These are phyloP conservation scores for Fusarium sp. DNA, from an alignment of 2,329 filamentous ascomycete species.

Conservation along the genomic window DNA sequence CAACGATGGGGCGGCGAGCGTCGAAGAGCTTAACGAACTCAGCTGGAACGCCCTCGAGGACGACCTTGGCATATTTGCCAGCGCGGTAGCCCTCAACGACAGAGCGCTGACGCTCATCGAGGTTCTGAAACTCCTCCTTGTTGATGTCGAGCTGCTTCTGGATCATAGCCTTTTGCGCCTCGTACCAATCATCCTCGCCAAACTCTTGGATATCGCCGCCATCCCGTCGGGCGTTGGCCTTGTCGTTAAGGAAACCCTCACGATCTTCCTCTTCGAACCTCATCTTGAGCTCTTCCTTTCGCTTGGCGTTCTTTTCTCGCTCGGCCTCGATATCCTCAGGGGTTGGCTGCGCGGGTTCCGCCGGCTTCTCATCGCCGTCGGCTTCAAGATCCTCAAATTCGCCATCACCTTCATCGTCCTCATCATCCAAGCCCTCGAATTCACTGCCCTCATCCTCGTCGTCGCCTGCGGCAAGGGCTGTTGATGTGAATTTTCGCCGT, in stretches of 20 bases:
- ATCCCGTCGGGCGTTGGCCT: slow-evolving; percentile 78
- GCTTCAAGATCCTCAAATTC: slow-evolving; percentile 70
- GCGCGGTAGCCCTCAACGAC: slow-evolving; percentile 91
- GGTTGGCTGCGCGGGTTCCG: slow-evolving; percentile 50
- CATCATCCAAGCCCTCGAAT: slow-evolving; percentile 67
- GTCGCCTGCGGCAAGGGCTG: slow-evolving; percentile 60
- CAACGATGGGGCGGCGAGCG: slow-evolving; percentile 82
- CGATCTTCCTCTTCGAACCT: slow-evolving; percentile 97
- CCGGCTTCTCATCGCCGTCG: slow-evolving; percentile 71
- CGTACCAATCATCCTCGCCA: slow-evolving; percentile 99
- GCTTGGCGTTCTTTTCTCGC: slow-evolving; percentile 86
- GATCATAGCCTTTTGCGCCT: slow-evolving; percentile 91
- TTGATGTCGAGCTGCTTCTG: slow-evolving; percentile 98
- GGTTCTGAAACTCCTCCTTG: slow-evolving; percentile 86
- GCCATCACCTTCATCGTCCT: slow-evolving; percentile 63
- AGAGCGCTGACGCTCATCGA: slow-evolving; percentile 85
- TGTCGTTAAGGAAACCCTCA: slow-evolving; percentile 94
- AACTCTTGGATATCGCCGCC: slow-evolving; percentile 80
- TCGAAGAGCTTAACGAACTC: slow-evolving; percentile 90
- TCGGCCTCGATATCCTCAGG: slow-evolving; percentile 80
- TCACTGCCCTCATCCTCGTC: slow-evolving; percentile 56
- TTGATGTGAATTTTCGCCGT: slow-evolving; percentile 78
- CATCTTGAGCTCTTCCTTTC: slow-evolving; percentile 93
- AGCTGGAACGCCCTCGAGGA: slow-evolving; percentile 87
- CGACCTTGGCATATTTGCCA: slow-evolving; percentile 91